Conservation (phyloP, 1,284 basidiomycete species). For the Cryptococcus floricola region DNA sequence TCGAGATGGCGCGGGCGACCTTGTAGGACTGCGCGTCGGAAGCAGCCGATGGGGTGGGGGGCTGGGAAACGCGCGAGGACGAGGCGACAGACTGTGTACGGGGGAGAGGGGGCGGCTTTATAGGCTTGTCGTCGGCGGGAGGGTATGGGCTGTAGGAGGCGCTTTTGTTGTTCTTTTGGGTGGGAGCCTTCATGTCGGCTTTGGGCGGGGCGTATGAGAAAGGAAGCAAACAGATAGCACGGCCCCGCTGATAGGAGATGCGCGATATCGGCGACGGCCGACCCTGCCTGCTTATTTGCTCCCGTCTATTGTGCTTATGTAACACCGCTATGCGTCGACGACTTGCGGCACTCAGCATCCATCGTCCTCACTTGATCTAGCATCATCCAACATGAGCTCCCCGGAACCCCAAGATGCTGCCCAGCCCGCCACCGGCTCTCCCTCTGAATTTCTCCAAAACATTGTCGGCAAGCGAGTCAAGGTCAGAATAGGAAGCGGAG, state of each 20-base stretch:
- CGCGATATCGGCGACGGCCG: neutral
- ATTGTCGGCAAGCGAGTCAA: constrained; percentile 94
- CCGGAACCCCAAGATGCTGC: constrained; percentile 26
- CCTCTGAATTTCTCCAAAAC: constrained; percentile 84
- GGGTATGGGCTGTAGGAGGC: constrained; percentile 32
- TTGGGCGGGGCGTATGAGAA: neutral
- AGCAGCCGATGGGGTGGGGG: neutral
- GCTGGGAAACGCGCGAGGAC: neutral
- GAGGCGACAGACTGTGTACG: neutral
- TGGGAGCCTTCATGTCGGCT: constrained; percentile 26
- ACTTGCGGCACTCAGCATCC: neutral
- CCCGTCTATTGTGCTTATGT: too few relatives aligned
- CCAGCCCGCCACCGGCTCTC: constrained; percentile 59
- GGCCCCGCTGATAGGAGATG: neutral
- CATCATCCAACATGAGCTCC: constrained; percentile 30
- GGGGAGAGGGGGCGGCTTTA: constrained; percentile 8
- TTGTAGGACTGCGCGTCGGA: constrained; percentile 29
- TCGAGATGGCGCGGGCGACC: constrained; percentile 49
- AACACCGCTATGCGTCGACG: too few relatives aligned
- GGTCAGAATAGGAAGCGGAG: constrained; percentile 89
- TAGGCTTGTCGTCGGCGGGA: constrained; percentile 14
- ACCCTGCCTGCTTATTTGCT: neutral
- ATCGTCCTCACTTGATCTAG: neutral
- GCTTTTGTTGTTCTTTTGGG: constrained; percentile 20
- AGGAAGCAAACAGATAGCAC: neutral